These are phyloP conservation scores for Cryptomeria japonica DNA, from an alignment of 75 land plant species.

Conservation along the genomic window DNA sequence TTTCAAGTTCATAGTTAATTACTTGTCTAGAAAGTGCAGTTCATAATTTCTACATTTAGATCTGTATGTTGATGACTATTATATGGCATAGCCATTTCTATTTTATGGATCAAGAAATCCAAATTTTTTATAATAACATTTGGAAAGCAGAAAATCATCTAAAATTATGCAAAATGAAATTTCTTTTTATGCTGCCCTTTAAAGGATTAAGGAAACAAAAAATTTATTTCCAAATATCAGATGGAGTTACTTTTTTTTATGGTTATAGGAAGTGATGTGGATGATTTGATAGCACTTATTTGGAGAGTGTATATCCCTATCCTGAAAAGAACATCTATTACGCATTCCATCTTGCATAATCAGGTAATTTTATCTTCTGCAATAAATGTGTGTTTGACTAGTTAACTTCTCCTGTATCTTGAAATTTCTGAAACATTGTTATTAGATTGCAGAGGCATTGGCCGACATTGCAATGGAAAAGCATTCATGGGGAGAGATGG, in stretches of 20 bases:
- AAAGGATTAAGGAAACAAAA: not conserved
- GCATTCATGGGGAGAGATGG: slow-evolving; percentile 38
- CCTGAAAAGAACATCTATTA: slow-evolving; percentile 22
- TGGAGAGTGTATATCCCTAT: slow-evolving; percentile 44
- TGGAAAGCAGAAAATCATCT: too few species aligned
- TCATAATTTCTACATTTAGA: too few species aligned
- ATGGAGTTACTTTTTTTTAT: not conserved
- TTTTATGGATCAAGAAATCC: too few species aligned
- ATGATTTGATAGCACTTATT: slow-evolving; percentile 24
- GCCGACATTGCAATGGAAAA: slow-evolving; percentile 31
- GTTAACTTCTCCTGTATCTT: not conserved
- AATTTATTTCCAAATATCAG: not conserved
- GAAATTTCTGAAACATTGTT: slow-evolving; percentile 7
- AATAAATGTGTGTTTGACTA: not conserved
- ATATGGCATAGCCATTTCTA: too few species aligned
- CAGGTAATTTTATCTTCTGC: slow-evolving; percentile 23
- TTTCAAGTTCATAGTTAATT: too few species aligned
- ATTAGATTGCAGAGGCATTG: slow-evolving; percentile 45
- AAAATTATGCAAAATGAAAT: too few species aligned
- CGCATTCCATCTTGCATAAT: slow-evolving; percentile 19
- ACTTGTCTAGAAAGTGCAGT: too few species aligned
- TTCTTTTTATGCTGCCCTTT: not conserved
- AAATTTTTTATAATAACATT: too few species aligned
- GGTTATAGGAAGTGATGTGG: slow-evolving; percentile 24
- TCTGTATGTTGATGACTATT: too few species aligned